These are phyloP conservation scores for Phytophthora parvispora DNA, from an alignment of 352 stramenopile genomes.

Conservation along the genomic window DNA sequence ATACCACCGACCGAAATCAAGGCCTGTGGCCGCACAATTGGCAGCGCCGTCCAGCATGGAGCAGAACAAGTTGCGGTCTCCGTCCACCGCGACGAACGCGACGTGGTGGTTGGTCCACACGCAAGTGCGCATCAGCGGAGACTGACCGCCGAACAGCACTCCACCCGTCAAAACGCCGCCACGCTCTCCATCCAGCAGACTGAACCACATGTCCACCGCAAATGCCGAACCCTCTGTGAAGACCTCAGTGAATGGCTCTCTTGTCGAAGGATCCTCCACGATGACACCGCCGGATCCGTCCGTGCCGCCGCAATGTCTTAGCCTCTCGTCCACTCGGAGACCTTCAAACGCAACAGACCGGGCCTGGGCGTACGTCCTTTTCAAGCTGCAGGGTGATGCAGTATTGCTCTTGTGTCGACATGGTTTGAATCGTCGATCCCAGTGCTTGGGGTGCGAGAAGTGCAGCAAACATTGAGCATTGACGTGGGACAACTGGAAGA, in stretches of 20 bases:
- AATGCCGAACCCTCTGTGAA: constrained; percentile 4
- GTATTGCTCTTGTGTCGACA: neutral
- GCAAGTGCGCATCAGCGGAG: constrained; percentile 10
- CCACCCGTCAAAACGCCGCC: constrained; percentile 14
- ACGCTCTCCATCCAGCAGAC: constrained; percentile 19
- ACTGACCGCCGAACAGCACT: constrained; percentile 14
- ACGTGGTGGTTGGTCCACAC: constrained; percentile 23
- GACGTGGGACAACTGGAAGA: constrained; percentile 11
- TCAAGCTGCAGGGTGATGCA: neutral
- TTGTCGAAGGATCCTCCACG: neutral
- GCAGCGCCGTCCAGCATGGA: constrained; percentile 9
- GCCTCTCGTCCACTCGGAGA: constrained; percentile 9
- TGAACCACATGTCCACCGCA: constrained; percentile 11
- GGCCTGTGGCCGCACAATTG: constrained; percentile 3
- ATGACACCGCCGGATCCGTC: constrained; percentile 7
- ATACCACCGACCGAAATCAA: constrained; percentile 18
- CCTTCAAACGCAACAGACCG: constrained; percentile 18
- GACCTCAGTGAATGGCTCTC: neutral
- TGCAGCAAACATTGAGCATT: constrained; percentile 4
- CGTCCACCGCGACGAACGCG: constrained; percentile 16
- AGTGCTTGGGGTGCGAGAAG: constrained; percentile 1
- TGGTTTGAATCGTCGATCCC: constrained; percentile 6
- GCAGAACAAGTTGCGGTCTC: constrained; percentile 15
- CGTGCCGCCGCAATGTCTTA: constrained; percentile 5
- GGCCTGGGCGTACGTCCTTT: constrained; percentile 2